A percentile compares a stretch with the other conserved stretches of the same genome.
phyloP scores from a whole-genome alignment of 2,329 filamentous ascomycete genomes.

The Diaporthe ilicicola region DNA sequence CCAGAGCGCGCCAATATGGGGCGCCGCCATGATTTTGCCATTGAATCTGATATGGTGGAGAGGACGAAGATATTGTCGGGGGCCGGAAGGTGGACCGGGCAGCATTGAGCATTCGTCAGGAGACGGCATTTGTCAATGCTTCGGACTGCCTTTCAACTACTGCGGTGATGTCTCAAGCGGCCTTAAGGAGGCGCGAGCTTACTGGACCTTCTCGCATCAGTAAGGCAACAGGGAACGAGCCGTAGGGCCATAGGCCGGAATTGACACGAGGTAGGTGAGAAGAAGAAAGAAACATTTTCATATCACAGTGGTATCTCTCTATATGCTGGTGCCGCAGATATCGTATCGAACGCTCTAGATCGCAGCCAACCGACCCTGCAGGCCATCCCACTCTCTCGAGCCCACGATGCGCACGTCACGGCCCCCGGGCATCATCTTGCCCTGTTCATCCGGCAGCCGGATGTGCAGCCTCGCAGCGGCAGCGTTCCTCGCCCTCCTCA shows the following conservation, averaged over 20 bases:
- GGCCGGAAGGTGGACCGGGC: too few species aligned
- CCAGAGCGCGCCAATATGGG: too few species aligned
- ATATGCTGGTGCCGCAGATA: constrained; percentile 7
- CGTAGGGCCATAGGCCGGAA: background rate
- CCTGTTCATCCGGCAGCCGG: constrained; percentile 54
- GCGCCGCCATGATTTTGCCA: too few species aligned
- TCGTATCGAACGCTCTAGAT: constrained; percentile 10
- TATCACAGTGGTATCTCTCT: constrained; percentile 31
- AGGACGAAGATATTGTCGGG: too few species aligned
- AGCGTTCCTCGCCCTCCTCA: constrained; percentile 42
- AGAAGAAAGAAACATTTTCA: background rate
- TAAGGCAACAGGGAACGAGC: too few species aligned
- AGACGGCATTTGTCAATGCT: too few species aligned
- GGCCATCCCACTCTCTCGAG: constrained; percentile 63
- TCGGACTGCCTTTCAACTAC: too few species aligned
- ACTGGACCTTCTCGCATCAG: too few species aligned
- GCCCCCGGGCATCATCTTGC: constrained; percentile 51
- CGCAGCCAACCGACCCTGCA: constrained; percentile 53
- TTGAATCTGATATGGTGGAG: too few species aligned
- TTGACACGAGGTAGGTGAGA: background rate
- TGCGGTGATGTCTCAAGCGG: too few species aligned
- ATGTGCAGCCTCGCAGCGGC: constrained; percentile 59
- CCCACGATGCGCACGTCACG: constrained; percentile 60
- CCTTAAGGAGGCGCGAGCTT: too few species aligned
- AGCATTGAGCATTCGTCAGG: too few species aligned